phyloP scores from a whole-genome alignment of 441 rosid genomes.

The Populus hybrid region DNA sequence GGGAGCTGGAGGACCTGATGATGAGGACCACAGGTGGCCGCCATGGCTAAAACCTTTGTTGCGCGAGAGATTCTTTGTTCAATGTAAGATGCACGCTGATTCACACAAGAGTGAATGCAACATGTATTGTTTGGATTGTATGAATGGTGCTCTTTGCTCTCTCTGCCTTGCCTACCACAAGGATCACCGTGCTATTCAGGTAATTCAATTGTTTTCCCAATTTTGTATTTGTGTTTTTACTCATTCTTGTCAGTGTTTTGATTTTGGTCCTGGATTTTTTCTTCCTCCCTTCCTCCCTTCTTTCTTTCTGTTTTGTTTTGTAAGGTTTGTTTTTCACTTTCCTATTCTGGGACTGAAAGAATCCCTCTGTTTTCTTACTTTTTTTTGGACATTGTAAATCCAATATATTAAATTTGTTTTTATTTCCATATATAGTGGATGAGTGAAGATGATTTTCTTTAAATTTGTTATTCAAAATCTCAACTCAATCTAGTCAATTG shows the following conservation, averaged over 20 bases:
- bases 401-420: not conserved
- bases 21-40: conserved; percentile 72
- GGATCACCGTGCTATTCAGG: conserved; percentile 87
- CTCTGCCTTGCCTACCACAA: conserved; percentile 69
- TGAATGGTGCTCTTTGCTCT: conserved; percentile 78
- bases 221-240: conserved; percentile 10
- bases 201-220: conserved; percentile 18
- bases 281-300: not conserved
- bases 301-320: not conserved
- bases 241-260: not conserved
- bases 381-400: conserved; percentile 17
- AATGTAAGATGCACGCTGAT: conserved; percentile 78
- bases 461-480: not conserved
- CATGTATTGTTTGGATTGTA: conserved; percentile 89
- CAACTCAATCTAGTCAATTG: not conserved
- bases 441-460: not conserved
- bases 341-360: conserved; percentile 8
- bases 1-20: conserved; percentile 81
- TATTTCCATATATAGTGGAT: not conserved
- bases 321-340: not conserved
- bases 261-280: not conserved
- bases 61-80: conserved; percentile 74
- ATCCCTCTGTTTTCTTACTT: conserved; percentile 9
- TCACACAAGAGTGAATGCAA: conserved; percentile 95
- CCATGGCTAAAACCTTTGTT: conserved; percentile 82